A percentile compares a stretch with the other conserved stretches of the same genome.
phyloP scores from a whole-genome alignment of 176 grass and related monocot species.

The Zea luxurians region DNA sequence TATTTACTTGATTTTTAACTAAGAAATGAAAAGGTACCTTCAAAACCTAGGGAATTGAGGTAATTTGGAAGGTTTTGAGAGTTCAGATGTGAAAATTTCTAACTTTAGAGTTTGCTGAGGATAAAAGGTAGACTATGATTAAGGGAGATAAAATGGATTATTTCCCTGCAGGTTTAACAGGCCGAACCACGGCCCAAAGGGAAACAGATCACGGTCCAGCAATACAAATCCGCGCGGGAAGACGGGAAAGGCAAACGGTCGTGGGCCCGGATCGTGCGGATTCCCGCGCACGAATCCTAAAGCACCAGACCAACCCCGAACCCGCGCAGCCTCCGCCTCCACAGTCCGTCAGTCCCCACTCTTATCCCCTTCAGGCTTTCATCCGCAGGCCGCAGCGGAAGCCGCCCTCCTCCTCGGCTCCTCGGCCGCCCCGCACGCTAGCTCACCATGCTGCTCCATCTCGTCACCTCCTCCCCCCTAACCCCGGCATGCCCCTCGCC shows the following conservation, averaged over 20 bases:
- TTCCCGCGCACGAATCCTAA: slow-evolving; percentile 31
- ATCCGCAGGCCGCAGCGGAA: background rate
- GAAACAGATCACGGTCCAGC: slow-evolving; percentile 26
- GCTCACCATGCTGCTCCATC: slow-evolving; percentile 57
- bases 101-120: no score
- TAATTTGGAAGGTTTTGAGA: no score
- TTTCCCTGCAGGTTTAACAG: background rate
- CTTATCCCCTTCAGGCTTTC: slow-evolving; percentile 37
- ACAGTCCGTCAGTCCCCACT: background rate
- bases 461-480: slow-evolving; percentile 16
- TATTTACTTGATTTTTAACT: background rate
- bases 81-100: no score
- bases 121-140: no score
- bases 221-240: slow-evolving; percentile 66
- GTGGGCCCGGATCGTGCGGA: slow-evolving; percentile 7
- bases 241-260: background rate
- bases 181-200: background rate
- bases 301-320: background rate
- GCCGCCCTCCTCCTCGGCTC: slow-evolving; percentile 7
- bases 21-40: no score
- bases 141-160: background rate
- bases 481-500: slow-evolving; percentile 9
- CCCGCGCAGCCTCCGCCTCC: background rate
- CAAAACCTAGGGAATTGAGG: no score
- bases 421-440: slow-evolving; percentile 13